Evolutionary conservation across 768 basidiomycete species (phyloP), one percentile per base, ranked within the genome.

Genomic region (Hericium coralloides): DNA sequence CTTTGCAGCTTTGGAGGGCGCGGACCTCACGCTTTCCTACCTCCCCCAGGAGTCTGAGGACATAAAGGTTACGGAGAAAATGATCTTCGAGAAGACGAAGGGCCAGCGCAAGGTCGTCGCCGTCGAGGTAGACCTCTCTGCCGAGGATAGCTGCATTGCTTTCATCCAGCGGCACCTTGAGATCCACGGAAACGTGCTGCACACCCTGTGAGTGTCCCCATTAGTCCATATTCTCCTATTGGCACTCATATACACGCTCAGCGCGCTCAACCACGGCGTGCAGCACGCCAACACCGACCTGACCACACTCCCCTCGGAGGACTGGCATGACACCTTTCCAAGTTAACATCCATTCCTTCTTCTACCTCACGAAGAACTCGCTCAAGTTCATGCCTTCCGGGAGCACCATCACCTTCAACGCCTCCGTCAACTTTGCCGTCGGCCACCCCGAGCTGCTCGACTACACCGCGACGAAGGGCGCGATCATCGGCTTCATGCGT

Each of bases 401-500:
- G 14, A 57, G 64, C 20, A 66, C 70, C 37, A 79, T 80, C 64
- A 73, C 74, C 63, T 76, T 74, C 68, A 76, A 76, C 58, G 69
- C 70, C 0, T 72, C 69, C 53, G 72, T 76, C 66, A 79, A 79
- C 67, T 69, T 69, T 15, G 72, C 71, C 51, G 67, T 76, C 36
- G 76, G 76, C 0, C 75, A 77, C 37, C 68, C 69, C n/a, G 72
- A 76, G 58, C 68, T 82, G 22, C 63, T 81, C 39, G 80, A 82
- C 67, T 82, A 80, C 67, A 79, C 79, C 15, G 65, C 77, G 8
- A 80, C 80, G 25, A 81, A 81, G 64, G 80, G 80, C 10, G 76
- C 79, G 9, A 77, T 80, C 58, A 69, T 79, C 52, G 71, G 65
- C 14, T 78, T 79, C 65, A 74, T 75, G 52, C 67, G 79, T 25